Conservation (phyloP, 2,329 filamentous ascomycete species). For the Colletotrichum sp. region DNA sequence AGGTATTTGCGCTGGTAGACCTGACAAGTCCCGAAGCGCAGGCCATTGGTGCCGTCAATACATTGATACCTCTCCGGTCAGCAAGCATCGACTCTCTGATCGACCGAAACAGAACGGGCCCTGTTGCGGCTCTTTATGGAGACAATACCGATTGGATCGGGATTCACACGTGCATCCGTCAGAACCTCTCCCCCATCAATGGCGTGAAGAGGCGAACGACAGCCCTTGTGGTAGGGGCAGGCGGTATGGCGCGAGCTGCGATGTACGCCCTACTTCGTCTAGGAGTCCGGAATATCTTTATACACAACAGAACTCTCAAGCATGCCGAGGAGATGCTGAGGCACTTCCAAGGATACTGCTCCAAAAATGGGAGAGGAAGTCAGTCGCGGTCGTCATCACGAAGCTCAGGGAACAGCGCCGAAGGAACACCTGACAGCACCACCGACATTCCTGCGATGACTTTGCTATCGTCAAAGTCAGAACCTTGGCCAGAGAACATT, state of each 20-base stretch:
- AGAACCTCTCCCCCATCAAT: slow-evolving; percentile 74
- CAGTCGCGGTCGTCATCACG: slow-evolving; percentile 22
- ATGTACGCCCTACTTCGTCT: slow-evolving; percentile 80
- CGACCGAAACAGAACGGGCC: slow-evolving; percentile 65
- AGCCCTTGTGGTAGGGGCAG: slow-evolving; percentile 66
- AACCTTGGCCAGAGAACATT: slow-evolving; percentile 67
- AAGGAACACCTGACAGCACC: background rate
- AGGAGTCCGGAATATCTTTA: slow-evolving; percentile 75
- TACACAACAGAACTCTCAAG: slow-evolving; percentile 71
- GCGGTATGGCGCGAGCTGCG: slow-evolving; percentile 78
- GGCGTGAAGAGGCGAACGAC: slow-evolving; percentile 59
- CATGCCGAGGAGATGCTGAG: slow-evolving; percentile 69
- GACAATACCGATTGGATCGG: slow-evolving; percentile 86
- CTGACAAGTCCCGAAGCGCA: slow-evolving; percentile 73
- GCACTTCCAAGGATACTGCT: slow-evolving; percentile 64
- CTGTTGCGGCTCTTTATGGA: slow-evolving; percentile 72
- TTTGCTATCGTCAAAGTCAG: slow-evolving; percentile 46
- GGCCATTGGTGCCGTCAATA: slow-evolving; percentile 79
- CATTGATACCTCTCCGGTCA: slow-evolving; percentile 71
- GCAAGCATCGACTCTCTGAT: slow-evolving; percentile 56
- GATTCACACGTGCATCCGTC: slow-evolving; percentile 72
- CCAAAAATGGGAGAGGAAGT: slow-evolving; percentile 42
- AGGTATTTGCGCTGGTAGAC: slow-evolving; percentile 70
- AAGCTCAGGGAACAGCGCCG: background rate
- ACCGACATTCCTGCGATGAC: slow-evolving; percentile 52